These are phyloP conservation scores for Monosporascus cannonballus DNA, from an alignment of 2,329 filamentous ascomycete genomes.

Conservation along the genomic window DNA sequence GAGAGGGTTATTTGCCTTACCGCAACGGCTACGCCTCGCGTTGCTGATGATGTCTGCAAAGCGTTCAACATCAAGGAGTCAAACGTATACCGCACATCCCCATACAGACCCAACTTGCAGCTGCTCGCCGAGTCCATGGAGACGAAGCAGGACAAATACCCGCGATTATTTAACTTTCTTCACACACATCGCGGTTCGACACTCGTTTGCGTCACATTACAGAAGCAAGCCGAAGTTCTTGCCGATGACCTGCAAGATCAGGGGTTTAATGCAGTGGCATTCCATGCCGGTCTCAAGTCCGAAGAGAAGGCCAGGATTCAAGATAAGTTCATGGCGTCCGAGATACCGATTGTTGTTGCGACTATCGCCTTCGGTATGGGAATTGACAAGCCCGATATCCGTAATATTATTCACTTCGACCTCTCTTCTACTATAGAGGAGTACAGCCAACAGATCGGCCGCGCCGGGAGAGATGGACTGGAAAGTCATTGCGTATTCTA, in stretches of 20 bases:
- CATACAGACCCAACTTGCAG: conserved; percentile 53
- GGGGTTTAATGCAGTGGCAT: conserved; percentile 37
- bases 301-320: conserved; percentile 40
- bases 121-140: conserved; percentile 41
- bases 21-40: conserved; percentile 51
- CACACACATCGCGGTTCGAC: conserved; percentile 45
- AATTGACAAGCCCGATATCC: conserved; percentile 50
- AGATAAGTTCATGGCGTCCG: conserved; percentile 43
- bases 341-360: conserved; percentile 42
- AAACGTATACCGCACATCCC: conserved; percentile 52
- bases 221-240: conserved; percentile 44
- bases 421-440: conserved; percentile 47
- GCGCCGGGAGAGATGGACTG: conserved; percentile 48
- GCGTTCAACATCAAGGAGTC: conserved; percentile 42
- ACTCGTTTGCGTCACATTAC: conserved; percentile 55
- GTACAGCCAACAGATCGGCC: conserved; percentile 52
- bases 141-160: conserved; percentile 38
- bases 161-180: conserved; percentile 42
- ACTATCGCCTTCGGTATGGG: conserved; percentile 58
- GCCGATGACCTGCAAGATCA: conserved; percentile 29
- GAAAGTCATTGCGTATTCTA: conserved; percentile 52
- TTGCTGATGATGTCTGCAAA: conserved; percentile 48
- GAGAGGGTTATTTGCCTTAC: conserved; percentile 55
- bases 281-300: conserved; percentile 45
- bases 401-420: conserved; percentile 49